Evolutionary conservation across 2,329 filamentous ascomycete species (phyloP).

Genomic region (Colletotrichum melonis): DNA sequence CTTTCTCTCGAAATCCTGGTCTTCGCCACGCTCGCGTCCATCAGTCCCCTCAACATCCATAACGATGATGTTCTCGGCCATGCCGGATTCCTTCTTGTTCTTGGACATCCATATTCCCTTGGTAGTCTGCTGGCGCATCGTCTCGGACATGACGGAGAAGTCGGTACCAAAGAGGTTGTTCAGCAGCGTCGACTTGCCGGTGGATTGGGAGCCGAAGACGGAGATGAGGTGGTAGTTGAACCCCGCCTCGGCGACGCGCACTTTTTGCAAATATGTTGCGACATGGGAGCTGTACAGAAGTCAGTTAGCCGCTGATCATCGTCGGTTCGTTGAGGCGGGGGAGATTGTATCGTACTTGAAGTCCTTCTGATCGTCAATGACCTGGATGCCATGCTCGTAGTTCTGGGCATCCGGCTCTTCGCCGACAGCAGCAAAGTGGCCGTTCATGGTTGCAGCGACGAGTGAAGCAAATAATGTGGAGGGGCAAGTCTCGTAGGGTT

Average conservation of each 20-base stretch:
- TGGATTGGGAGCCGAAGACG: constrained; percentile 98
- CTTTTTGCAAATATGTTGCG: constrained; percentile 82
- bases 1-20: constrained; percentile 99
- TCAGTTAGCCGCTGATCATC: background rate
- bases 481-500: constrained; percentile 6
- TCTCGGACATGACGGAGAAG: constrained; percentile 98
- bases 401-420: constrained; percentile 71
- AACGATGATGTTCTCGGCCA: constrained; percentile 98
- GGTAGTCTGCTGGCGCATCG: constrained; percentile 93
- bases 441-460: constrained; percentile 70
- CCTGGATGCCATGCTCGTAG: constrained; percentile 95
- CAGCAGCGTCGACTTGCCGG: constrained; percentile 95
- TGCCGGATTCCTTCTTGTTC: constrained; percentile 79
- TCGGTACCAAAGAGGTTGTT: constrained; percentile 96
- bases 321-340: constrained; percentile 11
- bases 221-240: constrained; percentile 99
- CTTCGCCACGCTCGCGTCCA: constrained; percentile 93
- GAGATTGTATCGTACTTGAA: constrained; percentile 81
- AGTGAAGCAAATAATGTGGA: constrained; percentile 22
- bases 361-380: constrained; percentile 94
- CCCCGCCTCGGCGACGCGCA: constrained; percentile 85
- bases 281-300: constrained; percentile 73
- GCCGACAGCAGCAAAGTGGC: constrained; percentile 82
- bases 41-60: constrained; percentile 99
- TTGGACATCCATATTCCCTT: constrained; percentile 99